Conservation (phyloP, 768 basidiomycete genomes). For the Leccinum disarticulatum region DNA sequence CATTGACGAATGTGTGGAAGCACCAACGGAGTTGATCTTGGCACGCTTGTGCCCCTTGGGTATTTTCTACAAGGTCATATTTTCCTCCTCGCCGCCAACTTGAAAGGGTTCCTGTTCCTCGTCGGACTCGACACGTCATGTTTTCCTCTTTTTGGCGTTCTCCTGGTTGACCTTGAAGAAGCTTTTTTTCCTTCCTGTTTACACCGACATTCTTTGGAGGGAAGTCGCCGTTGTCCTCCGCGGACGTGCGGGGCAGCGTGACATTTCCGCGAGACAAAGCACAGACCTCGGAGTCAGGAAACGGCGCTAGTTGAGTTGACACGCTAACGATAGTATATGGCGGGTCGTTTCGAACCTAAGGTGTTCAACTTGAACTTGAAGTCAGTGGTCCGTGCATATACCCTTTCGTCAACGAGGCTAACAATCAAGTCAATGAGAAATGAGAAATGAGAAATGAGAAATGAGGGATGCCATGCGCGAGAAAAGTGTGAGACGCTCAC, state of each 20-base stretch:
- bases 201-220: constrained; percentile 30
- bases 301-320: constrained; percentile 12
- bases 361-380: too few species aligned
- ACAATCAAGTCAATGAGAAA: too few species aligned
- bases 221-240: constrained; percentile 23
- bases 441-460: too few species aligned
- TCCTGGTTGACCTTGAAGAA: constrained; percentile 30
- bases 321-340: constrained; percentile 19
- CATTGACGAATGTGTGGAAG: constrained; percentile 44
- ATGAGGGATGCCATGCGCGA: too few species aligned
- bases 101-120: constrained; percentile 27
- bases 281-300: neutral
- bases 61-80: constrained; percentile 31
- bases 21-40: constrained; percentile 64
- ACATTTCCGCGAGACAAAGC: constrained; percentile 15
- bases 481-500: too few species aligned
- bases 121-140: constrained; percentile 32
- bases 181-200: constrained; percentile 5
- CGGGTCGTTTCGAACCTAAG: constrained; percentile 14
- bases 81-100: constrained; percentile 2
- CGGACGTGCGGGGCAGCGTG: constrained; percentile 28
- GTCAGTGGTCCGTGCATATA: too few species aligned
- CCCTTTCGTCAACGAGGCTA: too few species aligned
- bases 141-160: constrained; percentile 33
- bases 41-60: constrained; percentile 64